phyloP scores from a whole-genome alignment of 805 yeast genomes.

The Blastobotrys peoriensis region DNA sequence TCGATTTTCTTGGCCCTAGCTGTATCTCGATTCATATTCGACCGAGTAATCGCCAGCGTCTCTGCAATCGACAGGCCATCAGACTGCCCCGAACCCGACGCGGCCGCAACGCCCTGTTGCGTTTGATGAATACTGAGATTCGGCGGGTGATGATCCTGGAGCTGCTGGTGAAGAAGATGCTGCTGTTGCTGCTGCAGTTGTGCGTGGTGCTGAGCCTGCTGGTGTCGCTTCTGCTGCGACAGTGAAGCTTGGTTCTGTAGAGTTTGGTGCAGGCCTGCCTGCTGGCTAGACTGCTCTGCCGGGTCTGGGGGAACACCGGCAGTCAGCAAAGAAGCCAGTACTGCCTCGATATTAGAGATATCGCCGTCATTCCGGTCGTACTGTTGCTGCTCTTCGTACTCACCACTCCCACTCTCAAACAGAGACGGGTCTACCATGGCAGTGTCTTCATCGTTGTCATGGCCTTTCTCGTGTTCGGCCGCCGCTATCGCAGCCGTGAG shows the following conservation, averaged over 20 bases:
- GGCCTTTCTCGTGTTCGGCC: constrained; percentile 1
- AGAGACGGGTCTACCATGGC: constrained; percentile 6
- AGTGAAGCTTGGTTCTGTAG: neutral
- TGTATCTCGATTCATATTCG: constrained; percentile 12
- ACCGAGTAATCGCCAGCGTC: constrained; percentile 43
- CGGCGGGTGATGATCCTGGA: neutral
- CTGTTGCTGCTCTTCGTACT: neutral
- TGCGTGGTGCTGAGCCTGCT: neutral
- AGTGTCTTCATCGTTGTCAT: constrained; percentile 5
- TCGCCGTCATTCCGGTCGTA: constrained; percentile 5
- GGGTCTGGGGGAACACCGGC: constrained; percentile 1
- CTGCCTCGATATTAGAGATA: constrained; percentile 9
- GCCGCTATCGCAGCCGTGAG: constrained; percentile 9
- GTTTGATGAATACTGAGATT: neutral
- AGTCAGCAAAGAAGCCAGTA: constrained; percentile 10
- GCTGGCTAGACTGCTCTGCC: neutral
- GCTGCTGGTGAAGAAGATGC: constrained; percentile 1
- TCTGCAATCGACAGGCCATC: constrained; percentile 48
- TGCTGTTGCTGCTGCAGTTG: neutral
- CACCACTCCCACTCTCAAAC: constrained; percentile 8
- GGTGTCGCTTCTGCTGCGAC: neutral
- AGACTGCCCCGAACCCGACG: neutral
- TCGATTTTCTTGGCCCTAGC: constrained; percentile 14
- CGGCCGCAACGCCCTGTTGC: neutral
- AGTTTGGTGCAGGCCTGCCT: neutral